These are phyloP conservation scores for Gnomoniopsis smithogilvyi DNA, from an alignment of 2,329 filamentous ascomycete species.

Conservation along the genomic window DNA sequence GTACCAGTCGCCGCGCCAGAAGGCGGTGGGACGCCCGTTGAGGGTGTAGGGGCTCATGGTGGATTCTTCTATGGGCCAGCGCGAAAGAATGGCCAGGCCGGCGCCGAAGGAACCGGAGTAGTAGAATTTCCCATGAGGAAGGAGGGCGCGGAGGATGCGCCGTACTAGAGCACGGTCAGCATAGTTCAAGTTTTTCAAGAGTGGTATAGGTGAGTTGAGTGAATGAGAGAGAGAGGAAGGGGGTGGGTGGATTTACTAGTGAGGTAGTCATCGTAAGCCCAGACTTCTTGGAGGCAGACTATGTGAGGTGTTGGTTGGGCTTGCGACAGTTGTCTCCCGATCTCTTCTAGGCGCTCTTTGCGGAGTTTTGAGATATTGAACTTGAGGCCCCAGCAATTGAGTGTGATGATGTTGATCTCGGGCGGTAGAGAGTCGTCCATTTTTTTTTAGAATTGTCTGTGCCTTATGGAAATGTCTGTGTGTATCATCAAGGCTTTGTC, in stretches of 20 bases:
- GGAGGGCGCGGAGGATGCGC: conserved; percentile 63
- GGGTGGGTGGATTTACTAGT: conserved; percentile 38
- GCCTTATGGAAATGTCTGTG: not conserved
- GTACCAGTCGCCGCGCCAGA: conserved; percentile 94
- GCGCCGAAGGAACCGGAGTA: conserved; percentile 84
- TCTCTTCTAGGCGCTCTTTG: conserved; percentile 74
- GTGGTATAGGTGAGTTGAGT: conserved; percentile 65
- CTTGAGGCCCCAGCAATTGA: conserved; percentile 98
- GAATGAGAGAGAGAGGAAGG: conserved; percentile 44
- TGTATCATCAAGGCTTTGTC: no score
- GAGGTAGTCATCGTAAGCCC: conserved; percentile 80
- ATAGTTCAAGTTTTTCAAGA: conserved; percentile 41
- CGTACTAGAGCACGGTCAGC: conserved; percentile 74
- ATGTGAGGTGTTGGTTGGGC: conserved; percentile 71
- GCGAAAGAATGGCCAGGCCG: conserved; percentile 82
- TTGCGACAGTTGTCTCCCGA: conserved; percentile 73
- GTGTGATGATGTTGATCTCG: conserved; percentile 75
- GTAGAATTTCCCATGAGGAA: conserved; percentile 94
- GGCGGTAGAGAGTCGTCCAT: conserved; percentile 38
- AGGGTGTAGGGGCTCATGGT: conserved; percentile 85
- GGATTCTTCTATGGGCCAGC: conserved; percentile 90
- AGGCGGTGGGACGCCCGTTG: conserved; percentile 89
- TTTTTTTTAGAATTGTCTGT: not conserved
- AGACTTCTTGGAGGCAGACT: conserved; percentile 93
- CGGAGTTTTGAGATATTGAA: conserved; percentile 73